Percentiles rank a stretch among this genome's conserved stretches.
Evolutionary conservation across 129 eudicot genomes (phyloP).

Genomic region (Escallonia herrerae): DNA sequence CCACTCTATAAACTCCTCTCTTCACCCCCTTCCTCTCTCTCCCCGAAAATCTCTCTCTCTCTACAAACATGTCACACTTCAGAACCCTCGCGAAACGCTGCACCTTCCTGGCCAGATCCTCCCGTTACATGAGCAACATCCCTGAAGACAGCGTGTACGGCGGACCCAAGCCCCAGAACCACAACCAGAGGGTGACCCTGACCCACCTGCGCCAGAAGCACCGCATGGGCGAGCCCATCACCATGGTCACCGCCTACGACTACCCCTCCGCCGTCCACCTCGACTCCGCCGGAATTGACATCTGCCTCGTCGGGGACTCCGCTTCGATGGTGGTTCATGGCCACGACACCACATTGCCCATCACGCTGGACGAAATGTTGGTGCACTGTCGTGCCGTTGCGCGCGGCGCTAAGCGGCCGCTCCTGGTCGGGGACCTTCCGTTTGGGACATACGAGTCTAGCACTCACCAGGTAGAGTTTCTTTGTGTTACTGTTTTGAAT

Average conservation of each 20-base stretch:
- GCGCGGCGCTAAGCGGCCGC: constrained; percentile 79
- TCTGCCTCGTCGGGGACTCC: constrained; percentile 89
- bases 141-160: constrained; percentile 95
- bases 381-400: constrained; percentile 87
- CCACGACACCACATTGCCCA: constrained; percentile 91
- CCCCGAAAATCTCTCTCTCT: constrained; percentile 4
- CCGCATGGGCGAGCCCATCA: constrained; percentile 55
- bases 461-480: constrained; percentile 46
- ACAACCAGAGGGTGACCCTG: constrained; percentile 58
- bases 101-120: constrained; percentile 1
- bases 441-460: constrained; percentile 91
- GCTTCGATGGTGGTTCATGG: constrained; percentile 98
- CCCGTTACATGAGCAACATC: constrained; percentile 63
- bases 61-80: constrained; percentile 19
- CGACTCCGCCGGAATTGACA: constrained; percentile 81
- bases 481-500: too few species aligned
- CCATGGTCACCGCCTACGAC: constrained; percentile 94
- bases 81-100: constrained; percentile 9
- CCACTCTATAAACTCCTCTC: neutral
- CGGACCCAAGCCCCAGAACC: constrained; percentile 84
- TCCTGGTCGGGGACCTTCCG: constrained; percentile 89
- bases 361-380: constrained; percentile 81
- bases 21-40: neutral
- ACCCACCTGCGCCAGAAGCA: constrained; percentile 56
- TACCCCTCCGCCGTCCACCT: constrained; percentile 95